These are phyloP conservation scores for Curvularia verruculosa DNA, from an alignment of 2,329 filamentous ascomycete genomes.

Conservation along the genomic window DNA sequence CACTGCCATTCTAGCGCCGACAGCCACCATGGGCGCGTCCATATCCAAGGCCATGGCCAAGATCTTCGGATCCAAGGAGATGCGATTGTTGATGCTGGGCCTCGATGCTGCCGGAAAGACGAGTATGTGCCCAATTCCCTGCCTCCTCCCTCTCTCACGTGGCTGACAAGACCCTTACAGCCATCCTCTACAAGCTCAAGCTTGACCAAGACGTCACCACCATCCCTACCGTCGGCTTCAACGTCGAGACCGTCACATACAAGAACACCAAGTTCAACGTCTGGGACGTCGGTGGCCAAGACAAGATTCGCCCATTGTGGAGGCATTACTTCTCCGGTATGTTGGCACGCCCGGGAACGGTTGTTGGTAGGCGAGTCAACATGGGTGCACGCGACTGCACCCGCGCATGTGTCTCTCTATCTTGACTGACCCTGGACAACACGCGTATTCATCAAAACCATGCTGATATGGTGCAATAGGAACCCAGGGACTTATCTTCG, in stretches of 20 bases:
- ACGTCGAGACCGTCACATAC: conserved; percentile 99
- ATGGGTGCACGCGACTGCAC: conserved; percentile 22
- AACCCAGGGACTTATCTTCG: conserved; percentile 99
- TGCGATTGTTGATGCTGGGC: conserved; percentile 96
- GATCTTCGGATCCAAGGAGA: conserved; percentile 99
- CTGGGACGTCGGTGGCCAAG: conserved; percentile 99
- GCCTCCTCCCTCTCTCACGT: not conserved
- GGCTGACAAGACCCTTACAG: conserved; percentile 40
- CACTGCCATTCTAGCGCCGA: conserved; percentile 1
- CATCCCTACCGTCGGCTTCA: conserved; percentile 99
- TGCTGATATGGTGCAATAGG: conserved; percentile 50
- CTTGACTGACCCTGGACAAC: not conserved
- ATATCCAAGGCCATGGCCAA: conserved; percentile 97
- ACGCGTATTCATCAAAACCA: not conserved
- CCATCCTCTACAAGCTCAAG: conserved; percentile 99
- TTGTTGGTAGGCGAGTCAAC: conserved; percentile 42
- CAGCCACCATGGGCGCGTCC: conserved; percentile 75
- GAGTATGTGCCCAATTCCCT: conserved; percentile 54
- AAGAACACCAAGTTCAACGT: conserved; percentile 99
- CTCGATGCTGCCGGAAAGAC: conserved; percentile 98
- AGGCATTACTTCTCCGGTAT: conserved; percentile 97
- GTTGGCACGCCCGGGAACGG: conserved; percentile 31
- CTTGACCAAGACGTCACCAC: conserved; percentile 99
- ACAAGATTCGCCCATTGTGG: conserved; percentile 99
- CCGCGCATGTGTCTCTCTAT: conserved; percentile 17